phyloP scores from a whole-genome alignment of 257 asterid species.

The Handroanthus guayacan region DNA sequence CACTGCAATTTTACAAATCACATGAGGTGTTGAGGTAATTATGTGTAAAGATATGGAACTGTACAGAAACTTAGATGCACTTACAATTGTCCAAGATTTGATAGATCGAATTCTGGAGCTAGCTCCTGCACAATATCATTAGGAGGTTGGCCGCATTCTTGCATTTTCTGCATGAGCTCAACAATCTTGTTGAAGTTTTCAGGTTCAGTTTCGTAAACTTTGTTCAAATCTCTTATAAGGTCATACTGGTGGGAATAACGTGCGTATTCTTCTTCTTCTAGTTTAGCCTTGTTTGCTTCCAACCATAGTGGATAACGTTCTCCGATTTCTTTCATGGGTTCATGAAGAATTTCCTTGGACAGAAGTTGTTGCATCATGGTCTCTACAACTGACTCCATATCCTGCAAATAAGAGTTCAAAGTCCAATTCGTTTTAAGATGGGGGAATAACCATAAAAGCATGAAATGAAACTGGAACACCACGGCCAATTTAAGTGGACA shows the following conservation, averaged over 20 bases:
- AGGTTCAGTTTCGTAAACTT: conserved; percentile 79
- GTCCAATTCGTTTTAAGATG: conserved; percentile 11
- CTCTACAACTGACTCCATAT: conserved; percentile 92
- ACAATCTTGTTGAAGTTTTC: conserved; percentile 89
- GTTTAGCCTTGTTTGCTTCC: conserved; percentile 74
- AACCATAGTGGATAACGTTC: conserved; percentile 93
- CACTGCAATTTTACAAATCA: too few species aligned
- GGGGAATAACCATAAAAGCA: neutral
- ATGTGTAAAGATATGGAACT: too few species aligned
- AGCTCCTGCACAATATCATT: conserved; percentile 88
- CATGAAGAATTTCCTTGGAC: conserved; percentile 91
- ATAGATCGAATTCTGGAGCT: conserved; percentile 87
- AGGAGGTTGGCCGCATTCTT: conserved; percentile 99
- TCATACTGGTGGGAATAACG: conserved; percentile 68
- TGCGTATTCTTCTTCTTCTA: conserved; percentile 67
- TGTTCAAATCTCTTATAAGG: conserved; percentile 72
- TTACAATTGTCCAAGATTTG: conserved; percentile 83
- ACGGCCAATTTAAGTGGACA: neutral
- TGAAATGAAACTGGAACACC: neutral
- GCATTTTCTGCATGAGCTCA: conserved; percentile 99
- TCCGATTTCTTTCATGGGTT: conserved; percentile 97
- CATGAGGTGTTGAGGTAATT: too few species aligned
- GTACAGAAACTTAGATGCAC: conserved; percentile 34
- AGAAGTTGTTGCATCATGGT: conserved; percentile 98
- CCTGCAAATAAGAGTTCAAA: conserved; percentile 49